A percentile compares a stretch with the other conserved stretches of the same genome.
phyloP scores from a whole-genome alignment of 331 rosid species.

The Rhamnella rubrinervis region DNA sequence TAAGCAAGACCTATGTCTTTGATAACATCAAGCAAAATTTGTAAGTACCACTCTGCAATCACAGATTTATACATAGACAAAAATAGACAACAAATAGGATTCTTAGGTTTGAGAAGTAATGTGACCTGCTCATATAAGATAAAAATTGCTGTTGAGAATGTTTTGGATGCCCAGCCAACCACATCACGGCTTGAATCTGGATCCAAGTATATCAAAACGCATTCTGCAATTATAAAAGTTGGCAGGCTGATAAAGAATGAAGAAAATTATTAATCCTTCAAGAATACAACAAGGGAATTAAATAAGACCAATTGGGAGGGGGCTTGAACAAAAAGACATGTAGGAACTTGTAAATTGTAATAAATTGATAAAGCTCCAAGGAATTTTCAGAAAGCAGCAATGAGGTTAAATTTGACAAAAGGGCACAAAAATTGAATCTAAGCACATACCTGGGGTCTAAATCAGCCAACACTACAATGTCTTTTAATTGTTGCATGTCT shows the following conservation, averaged over 20 bases:
- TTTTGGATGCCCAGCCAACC: constrained; percentile 84
- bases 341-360: too few relatives aligned
- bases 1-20: background rate
- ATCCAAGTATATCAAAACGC: constrained; percentile 95
- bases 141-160: constrained; percentile 72
- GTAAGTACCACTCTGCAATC: too few relatives aligned
- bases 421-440: constrained; percentile 7
- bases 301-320: background rate
- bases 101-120: constrained; percentile 19
- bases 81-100: background rate
- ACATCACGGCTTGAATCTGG: constrained; percentile 76
- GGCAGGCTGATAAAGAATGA: constrained; percentile 92
- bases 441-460: constrained; percentile 78
- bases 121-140: constrained; percentile 95
- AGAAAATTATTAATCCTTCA: constrained; percentile 29
- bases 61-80: background rate
- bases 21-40: too few relatives aligned
- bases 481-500: constrained; percentile 49
- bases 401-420: background rate
- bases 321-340: background rate
- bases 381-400: background rate
- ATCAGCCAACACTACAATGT: constrained; percentile 61
- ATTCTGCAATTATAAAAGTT: constrained; percentile 98
- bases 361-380: background rate
- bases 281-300: background rate